Conservation (phyloP, 2,329 filamentous ascomycete species). For the Cladosporium oxysporum region DNA sequence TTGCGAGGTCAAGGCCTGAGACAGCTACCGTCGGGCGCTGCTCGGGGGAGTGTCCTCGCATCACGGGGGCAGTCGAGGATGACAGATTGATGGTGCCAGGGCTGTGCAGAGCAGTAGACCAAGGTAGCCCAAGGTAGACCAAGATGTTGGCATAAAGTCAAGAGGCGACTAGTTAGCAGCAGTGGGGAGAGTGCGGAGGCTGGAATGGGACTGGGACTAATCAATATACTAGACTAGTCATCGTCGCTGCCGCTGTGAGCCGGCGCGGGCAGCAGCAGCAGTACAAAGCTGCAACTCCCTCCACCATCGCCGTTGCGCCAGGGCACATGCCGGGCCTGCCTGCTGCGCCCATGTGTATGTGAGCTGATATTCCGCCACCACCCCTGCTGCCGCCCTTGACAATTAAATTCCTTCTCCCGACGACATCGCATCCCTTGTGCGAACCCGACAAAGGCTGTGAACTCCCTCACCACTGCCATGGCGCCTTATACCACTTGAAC, state of each 20-base stretch:
- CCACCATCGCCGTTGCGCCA: background rate
- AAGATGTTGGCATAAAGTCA: background rate
- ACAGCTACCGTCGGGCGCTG: background rate
- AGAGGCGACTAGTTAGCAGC: background rate
- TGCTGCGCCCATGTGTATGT: conserved; percentile 13
- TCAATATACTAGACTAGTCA: conserved; percentile 2
- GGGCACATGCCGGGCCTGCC: background rate
- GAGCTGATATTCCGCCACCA: conserved; percentile 9
- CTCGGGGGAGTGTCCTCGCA: background rate
- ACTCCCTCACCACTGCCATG: background rate
- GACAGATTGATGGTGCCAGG: background rate
- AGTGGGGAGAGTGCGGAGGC: background rate
- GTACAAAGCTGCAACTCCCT: background rate
- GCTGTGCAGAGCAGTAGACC: background rate
- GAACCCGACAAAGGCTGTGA: conserved; percentile 1
- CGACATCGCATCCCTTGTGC: background rate
- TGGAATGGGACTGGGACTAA: background rate
- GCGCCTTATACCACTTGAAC: conserved; percentile 9
- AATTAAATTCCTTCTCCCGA: background rate
- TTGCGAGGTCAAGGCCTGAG: background rate
- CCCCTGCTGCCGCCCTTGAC: conserved; percentile 1
- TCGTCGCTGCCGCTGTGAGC: conserved; percentile 2
- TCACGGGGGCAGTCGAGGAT: background rate
- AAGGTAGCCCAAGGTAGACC: background rate
- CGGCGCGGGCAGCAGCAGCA: background rate